These are phyloP conservation scores for Auricularia sp. DNA, from an alignment of 768 basidiomycete species.

Conservation along the genomic window DNA sequence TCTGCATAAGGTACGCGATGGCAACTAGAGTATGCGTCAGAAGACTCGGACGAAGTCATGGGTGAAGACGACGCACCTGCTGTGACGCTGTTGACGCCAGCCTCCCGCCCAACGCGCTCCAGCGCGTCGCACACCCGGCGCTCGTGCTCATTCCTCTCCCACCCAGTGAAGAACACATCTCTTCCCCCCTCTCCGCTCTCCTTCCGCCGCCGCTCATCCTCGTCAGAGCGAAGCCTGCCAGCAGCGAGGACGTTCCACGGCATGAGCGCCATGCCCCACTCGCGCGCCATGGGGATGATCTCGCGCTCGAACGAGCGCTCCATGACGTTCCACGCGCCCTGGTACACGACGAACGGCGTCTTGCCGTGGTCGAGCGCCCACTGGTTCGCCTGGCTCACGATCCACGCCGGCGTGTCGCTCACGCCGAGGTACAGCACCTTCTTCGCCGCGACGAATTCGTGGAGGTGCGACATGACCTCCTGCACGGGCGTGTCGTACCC, in stretches of 20 bases:
- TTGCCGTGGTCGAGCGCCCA: slow-evolving; percentile 22
- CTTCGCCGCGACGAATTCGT: slow-evolving; percentile 30
- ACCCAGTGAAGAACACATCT: slow-evolving; percentile 18
- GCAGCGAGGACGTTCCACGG: not conserved
- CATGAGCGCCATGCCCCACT: not conserved
- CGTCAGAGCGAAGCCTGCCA: not conserved
- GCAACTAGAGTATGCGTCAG: slow-evolving; percentile 22
- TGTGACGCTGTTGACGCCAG: slow-evolving; percentile 38
- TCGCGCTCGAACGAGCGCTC: slow-evolving; percentile 25
- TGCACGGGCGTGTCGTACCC: slow-evolving; percentile 27
- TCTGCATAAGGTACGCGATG: slow-evolving; percentile 47
- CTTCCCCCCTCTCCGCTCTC: slow-evolving; percentile 31
- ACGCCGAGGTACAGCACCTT: slow-evolving; percentile 33
- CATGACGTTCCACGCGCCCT: slow-evolving; percentile 13
- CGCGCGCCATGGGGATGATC: slow-evolving; percentile 15
- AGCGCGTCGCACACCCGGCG: slow-evolving; percentile 32
- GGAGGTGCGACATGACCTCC: slow-evolving; percentile 32
- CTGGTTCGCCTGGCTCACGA: slow-evolving; percentile 18
- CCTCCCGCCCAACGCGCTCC: slow-evolving; percentile 40
- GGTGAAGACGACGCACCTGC: slow-evolving; percentile 17
- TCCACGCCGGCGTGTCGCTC: slow-evolving; percentile 17
- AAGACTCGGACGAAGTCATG: too few species aligned
- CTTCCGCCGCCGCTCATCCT: slow-evolving; percentile 3
- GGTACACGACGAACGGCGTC: slow-evolving; percentile 27
- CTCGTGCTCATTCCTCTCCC: slow-evolving; percentile 41